Evolutionary conservation across 352 stramenopile species (phyloP).

Genomic region (Sclerospora graminicola): DNA sequence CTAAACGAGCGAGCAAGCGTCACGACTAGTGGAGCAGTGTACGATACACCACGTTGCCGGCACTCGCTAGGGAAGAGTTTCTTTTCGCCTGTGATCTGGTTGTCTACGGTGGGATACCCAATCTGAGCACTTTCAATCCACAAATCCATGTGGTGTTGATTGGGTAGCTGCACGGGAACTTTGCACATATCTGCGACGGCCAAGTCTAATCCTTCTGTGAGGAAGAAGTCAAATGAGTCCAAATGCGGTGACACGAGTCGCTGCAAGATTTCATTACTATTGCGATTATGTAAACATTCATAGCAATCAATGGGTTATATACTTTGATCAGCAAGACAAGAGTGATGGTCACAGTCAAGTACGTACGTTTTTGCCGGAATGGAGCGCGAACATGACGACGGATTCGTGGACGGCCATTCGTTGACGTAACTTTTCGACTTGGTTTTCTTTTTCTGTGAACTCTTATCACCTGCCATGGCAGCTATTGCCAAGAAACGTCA

Average conservation of each 20-base stretch:
- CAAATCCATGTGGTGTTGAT: slow-evolving; percentile 70
- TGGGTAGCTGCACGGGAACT: slow-evolving; percentile 85
- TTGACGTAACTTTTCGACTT: slow-evolving; percentile 34
- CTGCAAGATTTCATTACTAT: slow-evolving; percentile 72
- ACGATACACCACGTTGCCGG: slow-evolving; percentile 93
- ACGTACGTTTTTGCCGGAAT: slow-evolving; percentile 57
- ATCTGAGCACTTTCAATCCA: slow-evolving; percentile 95
- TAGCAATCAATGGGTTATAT: background rate
- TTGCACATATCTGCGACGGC: slow-evolving; percentile 89
- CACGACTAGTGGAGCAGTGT: slow-evolving; percentile 91
- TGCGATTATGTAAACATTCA: slow-evolving; percentile 8
- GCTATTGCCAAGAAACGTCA: background rate
- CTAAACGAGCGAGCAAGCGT: slow-evolving; percentile 83
- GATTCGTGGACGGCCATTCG: slow-evolving; percentile 76
- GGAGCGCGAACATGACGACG: slow-evolving; percentile 64
- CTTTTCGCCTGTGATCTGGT: slow-evolving; percentile 75
- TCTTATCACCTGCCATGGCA: slow-evolving; percentile 38
- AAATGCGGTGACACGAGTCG: slow-evolving; percentile 94
- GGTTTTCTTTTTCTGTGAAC: slow-evolving; percentile 31
- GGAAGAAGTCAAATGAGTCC: slow-evolving; percentile 97
- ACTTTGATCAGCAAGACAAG: background rate
- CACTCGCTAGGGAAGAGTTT: slow-evolving; percentile 91
- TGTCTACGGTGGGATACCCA: slow-evolving; percentile 77
- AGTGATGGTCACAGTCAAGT: slow-evolving; percentile 10
- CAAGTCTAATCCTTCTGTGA: slow-evolving; percentile 90